These are phyloP conservation scores for Picochlorum sp. DNA, from an alignment of 139 green algal genomes.

Conservation along the genomic window DNA sequence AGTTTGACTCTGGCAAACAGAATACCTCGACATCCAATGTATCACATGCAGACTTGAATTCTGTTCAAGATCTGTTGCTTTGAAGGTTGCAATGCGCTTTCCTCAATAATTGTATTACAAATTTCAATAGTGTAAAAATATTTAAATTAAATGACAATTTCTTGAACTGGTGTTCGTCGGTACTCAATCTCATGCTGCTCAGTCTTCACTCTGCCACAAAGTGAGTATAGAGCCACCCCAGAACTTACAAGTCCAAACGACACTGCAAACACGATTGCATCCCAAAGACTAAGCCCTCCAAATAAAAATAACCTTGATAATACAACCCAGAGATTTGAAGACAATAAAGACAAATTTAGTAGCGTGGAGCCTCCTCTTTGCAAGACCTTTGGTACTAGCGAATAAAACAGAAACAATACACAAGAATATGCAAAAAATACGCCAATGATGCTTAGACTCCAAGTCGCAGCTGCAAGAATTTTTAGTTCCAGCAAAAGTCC, in stretches of 20 bases:
- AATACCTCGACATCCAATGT: no score
- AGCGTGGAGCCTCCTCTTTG: slow-evolving; percentile 40
- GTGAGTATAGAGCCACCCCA: slow-evolving; percentile 14
- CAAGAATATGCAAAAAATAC: slow-evolving; percentile 33
- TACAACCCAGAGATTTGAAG: slow-evolving; percentile 51
- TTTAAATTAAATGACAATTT: no score
- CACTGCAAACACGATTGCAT: slow-evolving; percentile 5
- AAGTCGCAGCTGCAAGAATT: not conserved
- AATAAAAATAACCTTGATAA: slow-evolving; percentile 42
- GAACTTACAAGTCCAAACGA: slow-evolving; percentile 8
- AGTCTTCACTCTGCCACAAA: slow-evolving; percentile 7
- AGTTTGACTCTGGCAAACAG: no score
- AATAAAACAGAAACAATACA: slow-evolving; percentile 56
- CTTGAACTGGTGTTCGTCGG: no score
- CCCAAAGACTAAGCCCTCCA: slow-evolving; percentile 12
- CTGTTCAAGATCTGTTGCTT: no score
- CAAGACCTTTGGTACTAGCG: slow-evolving; percentile 40
- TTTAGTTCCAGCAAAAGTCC: slow-evolving; percentile 13
- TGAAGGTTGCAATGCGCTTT: no score
- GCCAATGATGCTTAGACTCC: slow-evolving; percentile 1
- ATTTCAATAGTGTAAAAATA: no score
- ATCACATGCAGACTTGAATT: no score
- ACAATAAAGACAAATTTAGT: slow-evolving; percentile 70
- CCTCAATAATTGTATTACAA: no score
- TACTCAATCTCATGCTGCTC: not conserved